A percentile compares a stretch with the other conserved stretches of the same genome.
Conservation (phyloP, 2,329 filamentous ascomycete species). For the Aspergillus sp. region DNA sequence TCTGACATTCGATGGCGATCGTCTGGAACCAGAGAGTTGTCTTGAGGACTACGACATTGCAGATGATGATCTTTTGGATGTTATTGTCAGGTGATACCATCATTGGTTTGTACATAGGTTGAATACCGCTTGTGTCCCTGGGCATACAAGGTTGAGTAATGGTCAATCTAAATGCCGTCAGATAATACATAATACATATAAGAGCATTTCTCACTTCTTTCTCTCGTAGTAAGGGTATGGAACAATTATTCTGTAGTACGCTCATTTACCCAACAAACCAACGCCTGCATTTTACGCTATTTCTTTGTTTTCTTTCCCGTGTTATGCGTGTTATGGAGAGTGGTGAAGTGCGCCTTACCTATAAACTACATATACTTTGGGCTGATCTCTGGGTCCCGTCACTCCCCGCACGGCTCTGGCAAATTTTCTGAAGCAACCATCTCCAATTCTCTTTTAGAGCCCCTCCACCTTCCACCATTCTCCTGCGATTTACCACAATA, state of each 20-base stretch:
- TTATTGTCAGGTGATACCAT: conserved; percentile 56
- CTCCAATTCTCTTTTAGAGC: too few relatives aligned
- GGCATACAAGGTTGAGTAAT: too few relatives aligned
- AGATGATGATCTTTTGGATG: conserved; percentile 74
- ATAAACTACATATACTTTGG: background rate
- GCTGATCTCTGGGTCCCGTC: background rate
- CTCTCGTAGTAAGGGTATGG: too few relatives aligned
- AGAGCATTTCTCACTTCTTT: too few relatives aligned
- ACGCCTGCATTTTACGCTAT: too few relatives aligned
- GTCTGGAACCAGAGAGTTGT: conserved; percentile 58
- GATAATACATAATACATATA: too few relatives aligned
- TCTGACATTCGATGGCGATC: conserved; percentile 74
- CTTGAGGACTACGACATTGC: conserved; percentile 69
- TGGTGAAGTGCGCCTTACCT: background rate
- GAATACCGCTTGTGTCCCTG: background rate
- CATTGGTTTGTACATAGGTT: background rate
- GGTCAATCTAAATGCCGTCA: too few relatives aligned
- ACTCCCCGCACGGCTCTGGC: background rate
- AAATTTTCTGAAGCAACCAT: background rate
- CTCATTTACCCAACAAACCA: too few relatives aligned
- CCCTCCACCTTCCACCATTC: background rate
- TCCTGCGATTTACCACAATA: background rate
- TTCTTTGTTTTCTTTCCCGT: background rate
- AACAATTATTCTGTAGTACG: too few relatives aligned
- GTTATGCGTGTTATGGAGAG: background rate